These are phyloP conservation scores for Chaetomiaceae sp. DNA, from an alignment of 2,329 filamentous ascomycete genomes.

Conservation along the genomic window DNA sequence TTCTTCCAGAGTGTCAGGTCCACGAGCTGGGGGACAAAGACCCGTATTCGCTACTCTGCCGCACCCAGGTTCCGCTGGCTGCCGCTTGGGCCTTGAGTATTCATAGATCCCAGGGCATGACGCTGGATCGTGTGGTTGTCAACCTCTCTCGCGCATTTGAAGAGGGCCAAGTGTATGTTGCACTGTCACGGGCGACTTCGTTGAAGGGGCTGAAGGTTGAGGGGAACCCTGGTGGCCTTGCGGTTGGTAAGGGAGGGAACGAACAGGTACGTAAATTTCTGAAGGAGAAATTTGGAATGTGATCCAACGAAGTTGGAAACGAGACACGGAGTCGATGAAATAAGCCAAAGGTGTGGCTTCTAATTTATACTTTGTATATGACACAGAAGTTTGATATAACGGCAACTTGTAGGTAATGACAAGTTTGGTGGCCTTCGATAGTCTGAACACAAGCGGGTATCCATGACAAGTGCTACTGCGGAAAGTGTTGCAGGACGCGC, in stretches of 20 bases:
- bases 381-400: too few species aligned
- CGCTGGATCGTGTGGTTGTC: slow-evolving; percentile 54
- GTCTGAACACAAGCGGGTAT: too few species aligned
- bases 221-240: slow-evolving; percentile 30
- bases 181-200: slow-evolving; percentile 52
- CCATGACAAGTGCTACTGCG: too few species aligned
- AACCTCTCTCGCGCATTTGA: slow-evolving; percentile 50
- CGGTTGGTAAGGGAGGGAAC: slow-evolving; percentile 32
- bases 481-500: too few species aligned
- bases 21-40: slow-evolving; percentile 41
- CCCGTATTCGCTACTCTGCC: slow-evolving; percentile 45
- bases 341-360: too few species aligned
- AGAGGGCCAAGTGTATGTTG: slow-evolving; percentile 58
- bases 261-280: slow-evolving; percentile 34
- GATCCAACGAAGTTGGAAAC: not conserved
- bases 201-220: slow-evolving; percentile 45
- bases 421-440: too few species aligned
- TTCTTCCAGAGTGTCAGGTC: slow-evolving; percentile 49
- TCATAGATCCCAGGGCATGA: slow-evolving; percentile 61
- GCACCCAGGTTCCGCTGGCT: slow-evolving; percentile 59
- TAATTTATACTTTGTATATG: too few species aligned
- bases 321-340: too few species aligned
- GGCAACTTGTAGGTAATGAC: too few species aligned
- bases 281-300: slow-evolving; percentile 32
- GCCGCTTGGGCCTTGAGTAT: slow-evolving; percentile 61